These are phyloP conservation scores for Parsonsia alboflavescens DNA, from an alignment of 257 asterid species.

Conservation along the genomic window DNA sequence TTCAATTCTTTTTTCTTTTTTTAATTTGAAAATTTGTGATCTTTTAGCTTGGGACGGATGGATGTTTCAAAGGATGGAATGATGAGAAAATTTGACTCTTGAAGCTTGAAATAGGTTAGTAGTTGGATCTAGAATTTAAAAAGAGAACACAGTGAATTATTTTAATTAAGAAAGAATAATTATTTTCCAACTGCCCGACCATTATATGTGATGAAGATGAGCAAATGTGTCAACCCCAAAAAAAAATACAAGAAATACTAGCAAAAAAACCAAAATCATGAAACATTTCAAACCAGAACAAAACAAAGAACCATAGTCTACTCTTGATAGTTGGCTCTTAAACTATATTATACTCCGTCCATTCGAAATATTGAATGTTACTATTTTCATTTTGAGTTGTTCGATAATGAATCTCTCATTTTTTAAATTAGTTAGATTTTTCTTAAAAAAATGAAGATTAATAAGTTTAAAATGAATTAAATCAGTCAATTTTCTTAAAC, in stretches of 20 bases:
- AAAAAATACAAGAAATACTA: neutral
- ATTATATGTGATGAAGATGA: neutral
- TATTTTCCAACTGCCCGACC: neutral
- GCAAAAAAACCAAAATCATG: neutral
- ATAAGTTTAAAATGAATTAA: too few relatives aligned
- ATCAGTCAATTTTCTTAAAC: too few relatives aligned
- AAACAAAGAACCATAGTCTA: too few relatives aligned
- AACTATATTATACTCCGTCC: too few relatives aligned
- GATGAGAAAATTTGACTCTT: neutral
- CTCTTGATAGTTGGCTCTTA: too few relatives aligned
- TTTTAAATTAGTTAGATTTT: too few relatives aligned
- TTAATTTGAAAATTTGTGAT: neutral
- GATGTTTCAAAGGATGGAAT: neutral
- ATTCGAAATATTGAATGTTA: too few relatives aligned
- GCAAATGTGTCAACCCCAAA: neutral
- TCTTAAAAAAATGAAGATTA: too few relatives aligned
- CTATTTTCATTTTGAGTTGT: too few relatives aligned
- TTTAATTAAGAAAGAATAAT: neutral
- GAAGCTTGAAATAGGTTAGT: conserved; percentile 1
- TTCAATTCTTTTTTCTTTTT: too few relatives aligned
- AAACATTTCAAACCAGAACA: too few relatives aligned
- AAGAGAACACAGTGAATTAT: neutral
- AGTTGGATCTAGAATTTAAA: neutral
- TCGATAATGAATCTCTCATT: too few relatives aligned
- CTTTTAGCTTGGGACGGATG: neutral